Evolutionary conservation across 805 yeast genomes (phyloP).

Genomic region (Clavispora santaluciae): DNA sequence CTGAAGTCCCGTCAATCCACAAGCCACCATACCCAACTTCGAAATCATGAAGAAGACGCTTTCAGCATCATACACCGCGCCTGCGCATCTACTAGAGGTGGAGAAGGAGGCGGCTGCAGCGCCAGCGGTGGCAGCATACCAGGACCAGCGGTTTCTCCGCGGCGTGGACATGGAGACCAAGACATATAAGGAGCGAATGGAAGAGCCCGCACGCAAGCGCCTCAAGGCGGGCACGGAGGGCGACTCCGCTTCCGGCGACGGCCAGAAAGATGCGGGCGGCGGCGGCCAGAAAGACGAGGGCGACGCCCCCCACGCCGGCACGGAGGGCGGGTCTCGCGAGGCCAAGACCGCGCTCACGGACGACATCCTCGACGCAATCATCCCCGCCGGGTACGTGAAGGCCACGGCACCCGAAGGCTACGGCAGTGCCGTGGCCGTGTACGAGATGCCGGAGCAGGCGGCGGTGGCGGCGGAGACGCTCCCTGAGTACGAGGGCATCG

Average conservation of each 20-base stretch:
- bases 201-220: constrained; percentile 3
- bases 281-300: too few species aligned
- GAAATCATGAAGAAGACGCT: constrained; percentile 21
- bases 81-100: constrained; percentile 24
- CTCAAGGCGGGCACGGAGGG: neutral
- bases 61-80: constrained; percentile 34
- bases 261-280: too few species aligned
- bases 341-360: constrained; percentile 37
- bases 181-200: constrained; percentile 15
- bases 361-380: constrained; percentile 41
- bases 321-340: too few species aligned
- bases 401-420: constrained; percentile 42
- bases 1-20: too few species aligned
- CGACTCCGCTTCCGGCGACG: too few species aligned
- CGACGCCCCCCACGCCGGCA: too few species aligned
- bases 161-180: constrained; percentile 15
- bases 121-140: constrained; percentile 36
- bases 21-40: too few species aligned
- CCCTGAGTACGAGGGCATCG: constrained; percentile 13
- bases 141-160: constrained; percentile 30
- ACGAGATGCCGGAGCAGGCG: constrained; percentile 48
- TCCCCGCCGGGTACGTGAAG: constrained; percentile 50
- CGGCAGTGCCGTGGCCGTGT: constrained; percentile 30
- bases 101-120: constrained; percentile 18
- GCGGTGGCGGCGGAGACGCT: constrained; percentile 16